These are phyloP conservation scores for Pelargonium cotyledonis DNA, from an alignment of 441 rosid genomes.

Conservation along the genomic window DNA sequence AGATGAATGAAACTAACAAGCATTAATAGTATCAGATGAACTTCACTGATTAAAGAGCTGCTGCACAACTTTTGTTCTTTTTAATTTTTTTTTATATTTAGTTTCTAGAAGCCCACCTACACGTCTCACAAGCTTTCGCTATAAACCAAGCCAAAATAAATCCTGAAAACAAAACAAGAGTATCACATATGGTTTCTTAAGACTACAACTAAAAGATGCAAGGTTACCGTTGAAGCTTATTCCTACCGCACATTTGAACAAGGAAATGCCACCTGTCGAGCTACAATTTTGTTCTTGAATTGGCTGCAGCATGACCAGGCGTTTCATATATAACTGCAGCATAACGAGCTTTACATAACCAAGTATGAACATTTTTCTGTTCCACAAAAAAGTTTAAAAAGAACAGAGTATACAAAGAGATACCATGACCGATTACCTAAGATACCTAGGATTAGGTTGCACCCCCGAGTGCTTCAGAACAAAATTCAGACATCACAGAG, in stretches of 20 bases:
- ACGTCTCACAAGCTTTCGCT: neutral
- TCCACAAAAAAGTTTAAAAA: neutral
- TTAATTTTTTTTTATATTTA: neutral
- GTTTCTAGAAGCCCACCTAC: neutral
- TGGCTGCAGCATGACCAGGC: constrained; percentile 59
- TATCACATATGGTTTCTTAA: neutral
- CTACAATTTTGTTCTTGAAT: constrained; percentile 18
- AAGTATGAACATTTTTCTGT: neutral
- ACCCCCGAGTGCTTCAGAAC: constrained; percentile 53
- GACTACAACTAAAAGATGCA: neutral
- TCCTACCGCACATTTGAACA: constrained; percentile 6
- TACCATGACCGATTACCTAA: constrained; percentile 8
- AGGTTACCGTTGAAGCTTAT: neutral
- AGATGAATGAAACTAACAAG: neutral
- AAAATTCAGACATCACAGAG: constrained; percentile 52
- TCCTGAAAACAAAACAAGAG: constrained; percentile 2
- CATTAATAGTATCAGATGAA: neutral
- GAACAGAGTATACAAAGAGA: neutral
- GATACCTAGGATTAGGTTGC: constrained; percentile 35
- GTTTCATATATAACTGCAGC: constrained; percentile 42
- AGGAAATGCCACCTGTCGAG: constrained; percentile 9
- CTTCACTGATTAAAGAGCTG: neutral
- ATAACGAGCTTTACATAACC: neutral
- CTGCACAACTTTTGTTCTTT: neutral
- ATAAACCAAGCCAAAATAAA: constrained; percentile 3